Evolutionary conservation across 2,329 filamentous ascomycete species (phyloP).

Genomic region (Annulohypoxylon truncatum): DNA sequence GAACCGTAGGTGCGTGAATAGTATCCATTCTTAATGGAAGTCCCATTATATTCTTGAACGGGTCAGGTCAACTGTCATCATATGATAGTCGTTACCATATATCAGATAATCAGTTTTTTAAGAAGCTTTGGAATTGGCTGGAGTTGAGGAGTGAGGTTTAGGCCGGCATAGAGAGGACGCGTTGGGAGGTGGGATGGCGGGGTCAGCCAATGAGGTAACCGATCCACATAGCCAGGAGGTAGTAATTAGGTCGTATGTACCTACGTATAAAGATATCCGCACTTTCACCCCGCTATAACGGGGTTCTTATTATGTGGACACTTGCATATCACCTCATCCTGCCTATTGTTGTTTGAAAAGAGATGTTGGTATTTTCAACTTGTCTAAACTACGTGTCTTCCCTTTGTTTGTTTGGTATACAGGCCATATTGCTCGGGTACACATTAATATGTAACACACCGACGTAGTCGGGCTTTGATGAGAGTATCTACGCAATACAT

Average conservation of each 20-base stretch:
- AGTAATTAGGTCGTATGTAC: too few relatives aligned
- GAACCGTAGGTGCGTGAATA: constrained; percentile 68
- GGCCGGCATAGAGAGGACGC: constrained; percentile 22
- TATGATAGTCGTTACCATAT: constrained; percentile 6
- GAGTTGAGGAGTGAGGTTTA: constrained; percentile 27
- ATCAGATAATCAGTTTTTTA: neutral
- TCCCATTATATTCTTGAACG: constrained; percentile 44
- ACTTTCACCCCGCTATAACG: neutral
- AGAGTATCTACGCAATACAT: neutral
- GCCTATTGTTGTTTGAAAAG: neutral
- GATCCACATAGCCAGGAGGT: neutral
- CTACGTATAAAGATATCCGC: neutral
- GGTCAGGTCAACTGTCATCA: constrained; percentile 40
- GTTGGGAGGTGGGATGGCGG: constrained; percentile 26
- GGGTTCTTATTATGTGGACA: neutral
- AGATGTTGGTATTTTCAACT: neutral
- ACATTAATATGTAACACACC: neutral
- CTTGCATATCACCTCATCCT: neutral
- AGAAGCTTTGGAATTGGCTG: neutral
- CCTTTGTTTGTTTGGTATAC: neutral
- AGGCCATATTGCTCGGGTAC: neutral
- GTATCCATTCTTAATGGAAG: constrained; percentile 63
- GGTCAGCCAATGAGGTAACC: constrained; percentile 26
- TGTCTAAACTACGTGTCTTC: neutral
- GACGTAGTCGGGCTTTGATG: neutral